phyloP scores from a whole-genome alignment of 176 grass and related monocot genomes.

The Zizania latifolia region DNA sequence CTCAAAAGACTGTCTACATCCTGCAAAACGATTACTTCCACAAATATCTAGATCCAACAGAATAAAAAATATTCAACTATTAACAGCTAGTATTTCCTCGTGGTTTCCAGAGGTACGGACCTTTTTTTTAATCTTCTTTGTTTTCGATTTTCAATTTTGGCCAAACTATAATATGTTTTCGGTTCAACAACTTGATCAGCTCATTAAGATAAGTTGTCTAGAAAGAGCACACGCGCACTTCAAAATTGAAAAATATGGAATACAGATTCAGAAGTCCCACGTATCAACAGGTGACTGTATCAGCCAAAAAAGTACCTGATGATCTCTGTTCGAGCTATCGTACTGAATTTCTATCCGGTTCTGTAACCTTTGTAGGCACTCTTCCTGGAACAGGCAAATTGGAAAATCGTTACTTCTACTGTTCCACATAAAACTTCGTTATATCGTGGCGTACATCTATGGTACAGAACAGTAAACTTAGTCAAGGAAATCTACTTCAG shows the following conservation, averaged over 20 bases:
- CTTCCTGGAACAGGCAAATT: slow-evolving; percentile 51
- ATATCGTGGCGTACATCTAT: not conserved
- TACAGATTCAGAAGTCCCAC: not conserved
- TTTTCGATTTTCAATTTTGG: not conserved
- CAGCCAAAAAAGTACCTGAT: slow-evolving; percentile 63
- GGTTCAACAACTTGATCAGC: not conserved
- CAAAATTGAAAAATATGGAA: not conserved
- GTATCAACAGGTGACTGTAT: not conserved
- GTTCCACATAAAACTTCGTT: not conserved
- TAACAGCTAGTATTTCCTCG: not conserved
- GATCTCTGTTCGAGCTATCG: slow-evolving; percentile 69
- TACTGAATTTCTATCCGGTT: slow-evolving; percentile 75
- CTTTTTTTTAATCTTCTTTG: not conserved
- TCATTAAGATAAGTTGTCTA: not conserved
- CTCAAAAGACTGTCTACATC: not conserved
- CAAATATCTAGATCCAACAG: not conserved
- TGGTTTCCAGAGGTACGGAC: not conserved
- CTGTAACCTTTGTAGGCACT: slow-evolving; percentile 83
- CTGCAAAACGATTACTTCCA: not conserved
- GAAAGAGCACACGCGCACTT: not conserved
- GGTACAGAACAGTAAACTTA: not conserved
- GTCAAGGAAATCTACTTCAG: not conserved
- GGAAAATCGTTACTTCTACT: not conserved
- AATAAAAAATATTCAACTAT: not conserved
- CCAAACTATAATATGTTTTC: not conserved